These are phyloP conservation scores for Oryza brachyantha DNA, from an alignment of 176 grass and related monocot genomes.

Conservation along the genomic window DNA sequence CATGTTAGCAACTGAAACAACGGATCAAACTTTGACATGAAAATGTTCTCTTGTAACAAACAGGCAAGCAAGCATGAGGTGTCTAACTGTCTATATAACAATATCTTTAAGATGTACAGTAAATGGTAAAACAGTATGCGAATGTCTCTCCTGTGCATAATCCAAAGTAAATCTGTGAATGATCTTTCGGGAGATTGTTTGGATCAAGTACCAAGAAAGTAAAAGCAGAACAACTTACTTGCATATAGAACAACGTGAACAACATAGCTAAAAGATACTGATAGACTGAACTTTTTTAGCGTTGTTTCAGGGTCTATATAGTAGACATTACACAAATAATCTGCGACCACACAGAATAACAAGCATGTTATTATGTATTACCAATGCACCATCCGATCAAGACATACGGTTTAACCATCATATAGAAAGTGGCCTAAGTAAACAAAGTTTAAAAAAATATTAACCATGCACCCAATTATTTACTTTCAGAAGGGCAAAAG, in stretches of 20 bases:
- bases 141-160: not conserved
- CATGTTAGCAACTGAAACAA: slow-evolving; percentile 13
- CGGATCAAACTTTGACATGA: not conserved
- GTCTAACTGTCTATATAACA: not conserved
- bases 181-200: not conserved
- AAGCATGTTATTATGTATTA: not conserved
- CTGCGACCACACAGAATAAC: not conserved
- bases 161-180: not conserved
- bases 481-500: slow-evolving; percentile 22
- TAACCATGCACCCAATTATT: slow-evolving; percentile 1
- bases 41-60: not conserved
- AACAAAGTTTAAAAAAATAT: not conserved
- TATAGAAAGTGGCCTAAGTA: slow-evolving; percentile 19
- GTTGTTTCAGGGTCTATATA: not conserved
- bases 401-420: slow-evolving; percentile 4
- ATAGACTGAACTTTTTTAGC: not conserved
- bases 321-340: not conserved
- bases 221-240: not conserved
- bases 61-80: not conserved
- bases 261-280: not conserved
- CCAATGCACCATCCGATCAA: slow-evolving; percentile 9
- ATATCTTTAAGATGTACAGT: not conserved
- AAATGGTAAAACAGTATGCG: not conserved
- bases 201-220: not conserved
- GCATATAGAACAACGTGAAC: not conserved